Evolutionary conservation across 495 filamentous ascomycete genomes (phyloP), one percentile per base, ranked within the genome.

Genomic region (Penicillium cataractarum): DNA sequence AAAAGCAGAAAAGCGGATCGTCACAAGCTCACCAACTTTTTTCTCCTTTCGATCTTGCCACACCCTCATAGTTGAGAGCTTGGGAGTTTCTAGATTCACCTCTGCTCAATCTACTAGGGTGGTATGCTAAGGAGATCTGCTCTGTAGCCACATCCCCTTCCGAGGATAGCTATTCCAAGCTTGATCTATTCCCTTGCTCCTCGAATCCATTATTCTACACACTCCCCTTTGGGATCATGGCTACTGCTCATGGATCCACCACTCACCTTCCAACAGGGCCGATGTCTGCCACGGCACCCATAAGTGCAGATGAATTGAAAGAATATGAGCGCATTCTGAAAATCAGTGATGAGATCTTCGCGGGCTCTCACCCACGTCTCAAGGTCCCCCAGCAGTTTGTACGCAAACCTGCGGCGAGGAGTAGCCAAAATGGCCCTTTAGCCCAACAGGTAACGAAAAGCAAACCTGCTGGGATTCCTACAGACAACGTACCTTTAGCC

Each of bases 301-400:
- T 73, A 60, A 55, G 57, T 50, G 54, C 52, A 26, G 63, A 78
- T 64, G 78, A 78, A 59, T 53, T 71, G n/a, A 63, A 68, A 55
- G 85, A 91, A 70, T 91, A 88, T 75, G 84, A 89, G 68, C 91
- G 89, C 71, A 88, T 97, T 66, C 71, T 93, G 57, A 83, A 76
- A 59, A 86, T 96, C 67, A 89, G 86, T 67, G 88, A 94, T 81
- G 84, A 89, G 51, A 84, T 97, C 58, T 82, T 90, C 73, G 81
- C 88, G 63, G 89, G 89, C 55, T 86, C 83, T 65, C 91, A 95
- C 74, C 86, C 90, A 54, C 84, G 86, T 64, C 84, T 93, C 74
- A 92, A 88, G 63, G 82, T 89, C 52, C 87, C 87, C 24, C 75
- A 84, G 55, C 79, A 83, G 63, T 80, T 85, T 61, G 74, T 85